Evolutionary conservation across 225 moss, liverwort and hornwort genomes (phyloP), one percentile per base, ranked within the genome.

Genomic region (Antitrichia curtipendula): DNA sequence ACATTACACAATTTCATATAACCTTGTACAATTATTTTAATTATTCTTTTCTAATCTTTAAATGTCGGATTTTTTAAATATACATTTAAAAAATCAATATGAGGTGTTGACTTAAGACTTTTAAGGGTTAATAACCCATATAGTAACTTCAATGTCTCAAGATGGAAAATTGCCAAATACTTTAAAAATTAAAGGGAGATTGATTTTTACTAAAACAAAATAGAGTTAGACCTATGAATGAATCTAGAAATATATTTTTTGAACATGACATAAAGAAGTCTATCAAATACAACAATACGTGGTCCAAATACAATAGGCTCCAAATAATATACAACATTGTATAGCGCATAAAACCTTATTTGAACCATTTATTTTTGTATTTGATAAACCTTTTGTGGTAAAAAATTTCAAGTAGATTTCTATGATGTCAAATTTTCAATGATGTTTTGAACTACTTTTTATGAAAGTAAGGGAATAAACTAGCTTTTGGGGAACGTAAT

Each of bases 401-500:
- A n/a, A n/a, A n/a, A n/a, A n/a, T n/a, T n/a, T n/a, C n/a, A n/a
- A n/a, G 6, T 20, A 49, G 2, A 1, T 31, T 19, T 74, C 0
- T 19, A 12, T 19, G 12, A 49, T 49, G 49, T 49, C 29, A 31
- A 74, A 31, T 0, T 4, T 73, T 20, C 0, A 49, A 6, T 12
- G 2, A 12, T 49, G 3, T 19, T 31, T 19, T 49, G 18, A 19
- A 10, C 10, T 27, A 9, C 1, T 3, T 11, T 10, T 36, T 71
- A 45, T 47, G 11, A 74, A 49, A 4, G 4, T 47, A 31, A 31
- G 0, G 11, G 3, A 73, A 7, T 28, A 19, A 7, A 31, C 0
- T 29, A 29, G 29, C 16, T 47, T 47, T 7, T 0, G 2, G 6
- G 3, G 6, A 19, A 29, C 19, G 4, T 11, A 19, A 74, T 31